Evolutionary conservation across 768 basidiomycete species (phyloP).

Genomic region (Psilocybe sp.): DNA sequence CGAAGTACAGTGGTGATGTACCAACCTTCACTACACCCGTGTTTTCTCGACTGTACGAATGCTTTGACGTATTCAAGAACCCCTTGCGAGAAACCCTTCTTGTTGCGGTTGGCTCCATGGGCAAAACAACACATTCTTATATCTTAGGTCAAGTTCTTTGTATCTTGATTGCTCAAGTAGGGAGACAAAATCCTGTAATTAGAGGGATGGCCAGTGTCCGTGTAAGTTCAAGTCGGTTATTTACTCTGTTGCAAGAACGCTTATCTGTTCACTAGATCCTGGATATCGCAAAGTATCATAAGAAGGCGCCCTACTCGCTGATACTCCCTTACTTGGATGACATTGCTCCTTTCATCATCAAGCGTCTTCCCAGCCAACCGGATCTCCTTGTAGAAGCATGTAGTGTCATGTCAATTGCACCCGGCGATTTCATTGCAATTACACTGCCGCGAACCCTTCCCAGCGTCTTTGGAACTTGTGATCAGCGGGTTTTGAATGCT

Average conservation of each 20-base stretch:
- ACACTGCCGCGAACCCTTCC: conserved; percentile 70
- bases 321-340: conserved; percentile 67
- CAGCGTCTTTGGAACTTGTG: conserved; percentile 59
- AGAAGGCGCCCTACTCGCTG: conserved; percentile 63
- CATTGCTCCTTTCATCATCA: conserved; percentile 64
- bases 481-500: conserved; percentile 54
- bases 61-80: conserved; percentile 44
- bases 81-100: conserved; percentile 62
- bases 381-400: conserved; percentile 61
- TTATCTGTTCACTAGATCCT: conserved; percentile 43
- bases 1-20: conserved; percentile 27
- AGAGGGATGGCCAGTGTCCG: conserved; percentile 69
- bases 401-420: conserved; percentile 58
- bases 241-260: background rate
- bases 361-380: conserved; percentile 56
- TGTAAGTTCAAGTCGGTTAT: conserved; percentile 34
- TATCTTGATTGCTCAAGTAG: conserved; percentile 65
- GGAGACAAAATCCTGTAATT: conserved; percentile 63
- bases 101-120: conserved; percentile 57
- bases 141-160: conserved; percentile 58
- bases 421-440: conserved; percentile 58
- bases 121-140: conserved; percentile 37
- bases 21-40: conserved; percentile 34
- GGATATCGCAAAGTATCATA: conserved; percentile 51
- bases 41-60: conserved; percentile 44